These are phyloP conservation scores for Lasiodiplodia theobromae DNA, from an alignment of 2,329 filamentous ascomycete genomes.

Conservation along the genomic window DNA sequence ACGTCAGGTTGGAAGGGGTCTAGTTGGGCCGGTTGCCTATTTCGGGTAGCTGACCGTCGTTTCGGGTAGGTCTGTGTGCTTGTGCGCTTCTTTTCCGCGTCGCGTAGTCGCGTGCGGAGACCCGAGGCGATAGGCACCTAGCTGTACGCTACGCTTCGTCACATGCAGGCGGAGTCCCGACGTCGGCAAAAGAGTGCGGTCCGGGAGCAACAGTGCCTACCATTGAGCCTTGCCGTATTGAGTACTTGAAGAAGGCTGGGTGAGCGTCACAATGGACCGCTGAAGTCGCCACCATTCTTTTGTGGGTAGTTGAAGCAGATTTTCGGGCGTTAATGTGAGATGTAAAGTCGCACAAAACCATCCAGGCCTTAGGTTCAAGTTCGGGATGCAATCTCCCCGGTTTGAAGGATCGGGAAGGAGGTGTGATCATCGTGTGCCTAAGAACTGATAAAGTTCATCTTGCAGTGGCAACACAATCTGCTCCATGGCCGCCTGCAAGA, in stretches of 20 bases:
- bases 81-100: not conserved
- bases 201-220: not conserved
- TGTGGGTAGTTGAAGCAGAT: too few relatives aligned
- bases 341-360: too few relatives aligned
- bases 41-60: not conserved
- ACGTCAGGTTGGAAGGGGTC: not conserved
- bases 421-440: constrained; percentile 38
- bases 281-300: too few relatives aligned
- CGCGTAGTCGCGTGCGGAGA: too few relatives aligned
- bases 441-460: constrained; percentile 46
- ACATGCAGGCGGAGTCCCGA: not conserved
- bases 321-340: too few relatives aligned
- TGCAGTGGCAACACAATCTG: constrained; percentile 47
- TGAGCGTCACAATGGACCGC: too few relatives aligned
- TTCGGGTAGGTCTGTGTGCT: constrained; percentile 1
- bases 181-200: not conserved
- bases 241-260: not conserved
- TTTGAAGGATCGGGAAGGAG: not conserved
- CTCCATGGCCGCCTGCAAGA: constrained; percentile 46
- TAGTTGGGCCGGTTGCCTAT: constrained; percentile 1
- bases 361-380: too few relatives aligned
- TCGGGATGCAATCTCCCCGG: not conserved
- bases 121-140: not conserved
- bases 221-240: not conserved
- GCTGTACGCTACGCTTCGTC: not conserved